A percentile compares a stretch with the other conserved stretches of the same genome.
Conservation (phyloP, 192 early-diverging fungal species). For the Podila horticola region DNA sequence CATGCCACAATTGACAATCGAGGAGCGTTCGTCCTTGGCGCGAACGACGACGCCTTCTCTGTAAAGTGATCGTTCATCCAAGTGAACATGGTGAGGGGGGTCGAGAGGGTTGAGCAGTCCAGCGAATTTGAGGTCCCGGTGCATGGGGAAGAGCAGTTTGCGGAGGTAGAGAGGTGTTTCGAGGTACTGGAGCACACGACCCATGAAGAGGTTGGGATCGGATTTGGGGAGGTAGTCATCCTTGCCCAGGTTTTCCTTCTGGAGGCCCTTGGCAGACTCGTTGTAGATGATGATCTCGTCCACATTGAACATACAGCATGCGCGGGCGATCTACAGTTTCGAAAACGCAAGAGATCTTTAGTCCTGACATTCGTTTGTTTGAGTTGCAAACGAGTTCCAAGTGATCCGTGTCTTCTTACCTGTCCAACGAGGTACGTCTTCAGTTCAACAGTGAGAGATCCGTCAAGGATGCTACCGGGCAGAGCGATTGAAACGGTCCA, state of each 20-base stretch:
- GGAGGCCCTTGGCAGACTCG: conserved; percentile 52
- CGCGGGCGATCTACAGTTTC: conserved; percentile 62
- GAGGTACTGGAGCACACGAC: conserved; percentile 72
- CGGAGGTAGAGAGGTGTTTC: conserved; percentile 78
- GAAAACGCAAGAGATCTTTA: too few species aligned
- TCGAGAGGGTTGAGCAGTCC: conserved; percentile 72
- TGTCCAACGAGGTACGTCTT: conserved; percentile 79
- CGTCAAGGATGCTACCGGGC: conserved; percentile 72
- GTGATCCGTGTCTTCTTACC: conserved; percentile 26
- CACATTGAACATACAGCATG: conserved; percentile 65
- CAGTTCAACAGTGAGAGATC: conserved; percentile 68
- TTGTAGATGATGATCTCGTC: conserved; percentile 78
- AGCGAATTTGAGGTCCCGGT: conserved; percentile 70
- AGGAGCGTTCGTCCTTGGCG: conserved; percentile 31
- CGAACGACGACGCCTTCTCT: conserved; percentile 70
- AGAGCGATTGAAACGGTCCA: conserved; percentile 75
- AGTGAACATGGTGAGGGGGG: conserved; percentile 71
- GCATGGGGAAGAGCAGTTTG: conserved; percentile 73
- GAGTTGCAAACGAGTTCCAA: background rate
- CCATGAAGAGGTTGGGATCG: conserved; percentile 71
- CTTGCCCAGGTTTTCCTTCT: conserved; percentile 52
- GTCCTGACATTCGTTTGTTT: background rate
- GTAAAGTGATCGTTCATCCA: conserved; percentile 67
- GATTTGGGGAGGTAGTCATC: conserved; percentile 51
- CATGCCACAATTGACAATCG: conserved; percentile 50